Percentiles rank a stretch among this genome's conserved stretches.
phyloP scores from a whole-genome alignment of 352 stramenopile genomes.

The Phytophthora cryptogea region DNA sequence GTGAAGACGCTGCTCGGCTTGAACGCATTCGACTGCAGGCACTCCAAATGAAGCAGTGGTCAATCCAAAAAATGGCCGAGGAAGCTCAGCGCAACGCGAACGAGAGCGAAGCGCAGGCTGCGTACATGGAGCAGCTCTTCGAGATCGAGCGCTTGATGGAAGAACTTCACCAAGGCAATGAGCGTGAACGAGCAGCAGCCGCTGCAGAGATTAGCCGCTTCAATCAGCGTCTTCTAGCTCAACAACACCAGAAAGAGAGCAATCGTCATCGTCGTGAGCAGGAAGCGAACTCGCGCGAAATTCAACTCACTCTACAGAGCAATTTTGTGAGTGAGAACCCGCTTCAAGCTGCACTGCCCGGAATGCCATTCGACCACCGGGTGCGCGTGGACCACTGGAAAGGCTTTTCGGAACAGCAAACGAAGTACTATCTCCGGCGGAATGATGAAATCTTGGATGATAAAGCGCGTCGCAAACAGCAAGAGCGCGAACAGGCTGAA shows the following conservation, averaged over 20 bases:
- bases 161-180: slow-evolving; percentile 56
- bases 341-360: slow-evolving; percentile 49
- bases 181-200: slow-evolving; percentile 51
- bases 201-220: slow-evolving; percentile 55
- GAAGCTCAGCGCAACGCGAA: slow-evolving; percentile 43
- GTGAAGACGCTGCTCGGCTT: slow-evolving; percentile 59
- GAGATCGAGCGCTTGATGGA: slow-evolving; percentile 65
- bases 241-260: slow-evolving; percentile 47
- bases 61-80: slow-evolving; percentile 57
- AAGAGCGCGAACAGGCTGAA: slow-evolving; percentile 40
- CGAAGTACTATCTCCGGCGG: slow-evolving; percentile 48
- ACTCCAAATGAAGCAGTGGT: slow-evolving; percentile 75
- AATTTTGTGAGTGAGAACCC: slow-evolving; percentile 78
- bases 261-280: slow-evolving; percentile 46
- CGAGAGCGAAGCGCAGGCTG: slow-evolving; percentile 42
- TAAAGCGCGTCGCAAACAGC: slow-evolving; percentile 46
- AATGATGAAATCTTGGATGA: slow-evolving; percentile 67
- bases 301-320: slow-evolving; percentile 61
- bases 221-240: slow-evolving; percentile 53
- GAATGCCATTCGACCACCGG: slow-evolving; percentile 46
- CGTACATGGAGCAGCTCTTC: slow-evolving; percentile 54
- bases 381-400: slow-evolving; percentile 86
- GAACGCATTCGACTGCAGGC: slow-evolving; percentile 69
- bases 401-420: slow-evolving; percentile 68
- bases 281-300: slow-evolving; percentile 57